phyloP scores from a whole-genome alignment of 176 grass and related monocot genomes.

The Pharus latifolius region DNA sequence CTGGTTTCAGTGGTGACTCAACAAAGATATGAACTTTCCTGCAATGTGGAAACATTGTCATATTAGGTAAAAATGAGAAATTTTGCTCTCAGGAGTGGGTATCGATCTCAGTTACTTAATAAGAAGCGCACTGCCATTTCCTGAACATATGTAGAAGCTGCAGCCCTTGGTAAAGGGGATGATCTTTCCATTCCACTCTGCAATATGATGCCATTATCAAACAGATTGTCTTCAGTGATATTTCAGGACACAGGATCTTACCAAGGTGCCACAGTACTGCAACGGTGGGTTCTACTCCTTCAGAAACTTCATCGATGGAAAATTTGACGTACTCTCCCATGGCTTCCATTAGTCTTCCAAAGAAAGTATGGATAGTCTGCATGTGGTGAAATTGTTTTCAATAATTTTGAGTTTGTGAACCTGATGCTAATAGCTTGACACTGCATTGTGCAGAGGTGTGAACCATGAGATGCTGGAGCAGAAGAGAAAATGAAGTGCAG shows the following conservation, averaged over 20 bases:
- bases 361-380: conserved; percentile 37
- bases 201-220: conserved; percentile 1
- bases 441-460: conserved; percentile 1
- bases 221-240: neutral
- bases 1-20: conserved; percentile 63
- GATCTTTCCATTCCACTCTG: conserved; percentile 69
- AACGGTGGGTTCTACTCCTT: conserved; percentile 26
- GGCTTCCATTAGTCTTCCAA: conserved; percentile 41
- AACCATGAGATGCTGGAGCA: neutral
- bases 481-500: neutral
- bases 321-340: conserved; percentile 73
- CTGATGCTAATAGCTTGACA: neutral
- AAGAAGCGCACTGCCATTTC: conserved; percentile 27
- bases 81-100: neutral
- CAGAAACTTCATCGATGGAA: conserved; percentile 43
- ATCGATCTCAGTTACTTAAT: conserved; percentile 46
- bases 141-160: conserved; percentile 60
- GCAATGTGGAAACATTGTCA: conserved; percentile 8
- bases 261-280: conserved; percentile 83
- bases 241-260: conserved; percentile 21
- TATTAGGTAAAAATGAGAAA: neutral
- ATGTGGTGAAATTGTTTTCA: neutral
- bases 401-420: neutral
- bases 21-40: conserved; percentile 62
- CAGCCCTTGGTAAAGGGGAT: conserved; percentile 77